These are phyloP conservation scores for Starmerella scarabaei DNA, from an alignment of 805 yeast genomes.

Conservation along the genomic window DNA sequence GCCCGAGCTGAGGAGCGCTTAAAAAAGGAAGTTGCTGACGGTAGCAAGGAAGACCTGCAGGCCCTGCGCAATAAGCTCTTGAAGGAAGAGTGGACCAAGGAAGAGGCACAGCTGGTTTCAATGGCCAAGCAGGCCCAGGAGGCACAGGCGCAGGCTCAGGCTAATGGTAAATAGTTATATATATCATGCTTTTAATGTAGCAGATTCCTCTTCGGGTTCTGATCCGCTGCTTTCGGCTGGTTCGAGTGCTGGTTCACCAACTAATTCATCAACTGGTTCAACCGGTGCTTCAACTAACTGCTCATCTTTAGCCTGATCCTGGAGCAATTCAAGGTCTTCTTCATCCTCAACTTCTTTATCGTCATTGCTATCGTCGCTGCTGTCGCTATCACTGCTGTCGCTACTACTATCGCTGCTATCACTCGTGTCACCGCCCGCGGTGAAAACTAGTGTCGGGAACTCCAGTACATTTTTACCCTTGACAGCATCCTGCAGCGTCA, in stretches of 20 bases:
- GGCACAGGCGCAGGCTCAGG: conserved; percentile 4
- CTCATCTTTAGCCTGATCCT: background rate
- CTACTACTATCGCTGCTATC: conserved; percentile 14
- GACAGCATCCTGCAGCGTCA: conserved; percentile 38
- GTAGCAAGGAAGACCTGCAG: conserved; percentile 14
- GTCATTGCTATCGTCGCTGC: conserved; percentile 2
- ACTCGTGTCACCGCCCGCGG: conserved; percentile 11
- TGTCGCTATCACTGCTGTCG: conserved; percentile 8
- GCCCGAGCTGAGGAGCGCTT: conserved; percentile 14
- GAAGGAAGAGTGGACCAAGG: conserved; percentile 19
- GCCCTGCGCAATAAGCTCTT: conserved; percentile 15
- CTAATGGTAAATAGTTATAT: background rate
- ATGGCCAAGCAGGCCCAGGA: conserved; percentile 1
- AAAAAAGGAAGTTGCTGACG: conserved; percentile 4
- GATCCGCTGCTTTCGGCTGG: background rate
- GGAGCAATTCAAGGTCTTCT: background rate
- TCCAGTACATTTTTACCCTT: conserved; percentile 53
- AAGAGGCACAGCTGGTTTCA: conserved; percentile 15
- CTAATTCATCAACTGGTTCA: no score
- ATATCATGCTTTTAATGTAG: background rate
- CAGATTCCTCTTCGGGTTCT: conserved; percentile 36
- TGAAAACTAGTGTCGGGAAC: conserved; percentile 48
- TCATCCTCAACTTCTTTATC: conserved; percentile 13
- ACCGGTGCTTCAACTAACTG: background rate
- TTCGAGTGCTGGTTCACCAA: no score